A percentile compares a stretch with the other conserved stretches of the same genome.
These are phyloP conservation scores for Apiotrichum montevideense DNA, from an alignment of 1,284 basidiomycete genomes.

Conservation along the genomic window DNA sequence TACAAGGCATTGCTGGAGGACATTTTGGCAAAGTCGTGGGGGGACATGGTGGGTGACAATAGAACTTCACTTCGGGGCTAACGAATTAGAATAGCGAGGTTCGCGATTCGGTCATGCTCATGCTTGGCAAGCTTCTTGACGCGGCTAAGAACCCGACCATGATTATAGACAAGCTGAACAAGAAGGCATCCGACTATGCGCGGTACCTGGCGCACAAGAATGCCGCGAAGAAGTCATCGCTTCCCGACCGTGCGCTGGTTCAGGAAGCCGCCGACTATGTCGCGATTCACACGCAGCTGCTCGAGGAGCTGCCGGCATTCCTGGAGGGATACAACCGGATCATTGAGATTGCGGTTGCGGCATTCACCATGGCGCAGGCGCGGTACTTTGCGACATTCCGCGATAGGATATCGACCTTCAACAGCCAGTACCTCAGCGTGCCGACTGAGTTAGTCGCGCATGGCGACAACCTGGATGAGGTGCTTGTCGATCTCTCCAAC, in stretches of 20 bases:
- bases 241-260: slow-evolving; percentile 26
- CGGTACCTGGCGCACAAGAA: slow-evolving; percentile 30
- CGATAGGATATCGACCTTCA: slow-evolving; percentile 22
- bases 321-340: slow-evolving; percentile 41
- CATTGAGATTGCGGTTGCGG: slow-evolving; percentile 35
- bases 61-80: too few relatives aligned
- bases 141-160: slow-evolving; percentile 37
- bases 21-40: slow-evolving; percentile 32
- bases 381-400: slow-evolving; percentile 27
- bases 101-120: slow-evolving; percentile 35
- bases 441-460: slow-evolving; percentile 7
- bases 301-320: slow-evolving; percentile 45
- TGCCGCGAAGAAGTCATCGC: slow-evolving; percentile 16
- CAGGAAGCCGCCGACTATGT: slow-evolving; percentile 43
- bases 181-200: slow-evolving; percentile 39
- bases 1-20: slow-evolving; percentile 34
- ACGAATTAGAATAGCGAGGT: slow-evolving; percentile 27
- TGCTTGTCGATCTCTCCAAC: slow-evolving; percentile 7
- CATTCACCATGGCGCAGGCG: slow-evolving; percentile 38
- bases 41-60: slow-evolving; percentile 31
- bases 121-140: slow-evolving; percentile 36
- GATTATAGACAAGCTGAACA: slow-evolving; percentile 37
- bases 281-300: slow-evolving; percentile 45
- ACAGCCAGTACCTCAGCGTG: slow-evolving; percentile 7
- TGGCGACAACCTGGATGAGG: slow-evolving; percentile 3